Base-by-base conservation (phyloP, 1,139 yeast genomes). In the Lodderomyces beijingensis region DNA sequence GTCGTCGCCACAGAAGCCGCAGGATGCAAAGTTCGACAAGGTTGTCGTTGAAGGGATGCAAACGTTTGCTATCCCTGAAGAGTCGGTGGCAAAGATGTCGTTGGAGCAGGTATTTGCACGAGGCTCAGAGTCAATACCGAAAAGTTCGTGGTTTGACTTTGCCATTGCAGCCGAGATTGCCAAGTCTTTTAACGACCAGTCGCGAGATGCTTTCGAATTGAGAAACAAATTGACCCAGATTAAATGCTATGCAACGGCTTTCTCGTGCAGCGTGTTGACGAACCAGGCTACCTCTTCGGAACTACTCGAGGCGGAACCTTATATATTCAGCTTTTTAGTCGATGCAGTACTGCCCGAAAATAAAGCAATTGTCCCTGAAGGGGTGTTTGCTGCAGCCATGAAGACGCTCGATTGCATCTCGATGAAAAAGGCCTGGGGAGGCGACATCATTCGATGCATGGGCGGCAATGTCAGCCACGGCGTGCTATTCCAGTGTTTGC, bases 381-480 rank as follows among this genome's bases (percentile, higher is more conserved):
- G 66, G 1, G 67, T 85, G 2, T 69, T 77, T 34, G 60, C 71
- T 30, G 71, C 79, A 33, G 86, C 91, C 0, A 57, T 81, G 32
- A 76, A 77, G 43, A 75, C 91, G 0, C 65, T 89, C 39, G 86
- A 85, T 41, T 76, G 81, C 40, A 76, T 87, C 11, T 75, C 95
- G 2, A 63, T 74, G 28, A 81, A 79, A 47, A 76, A 78, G 32
- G 71, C 73, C 3, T 82, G 89, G 74, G 80, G 91, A 15, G 70
- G 81, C 30, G 96, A 89, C 43, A 69, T 89, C 22, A 69, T 88
- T 36, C 69, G 87, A 39, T 78, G 87, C n/a, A 59, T 88, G 45
- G 87, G 93, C n/a, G 96, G 93, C 4, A 87, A 87, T 50, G 88
- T 89, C 23, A 79, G 79, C 37, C 96, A 89, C 55, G 97, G 97